A percentile compares a stretch with the other conserved stretches of the same genome.
These are phyloP conservation scores for Raphanus hybrid DNA, from an alignment of 441 rosid species.

Conservation along the genomic window DNA sequence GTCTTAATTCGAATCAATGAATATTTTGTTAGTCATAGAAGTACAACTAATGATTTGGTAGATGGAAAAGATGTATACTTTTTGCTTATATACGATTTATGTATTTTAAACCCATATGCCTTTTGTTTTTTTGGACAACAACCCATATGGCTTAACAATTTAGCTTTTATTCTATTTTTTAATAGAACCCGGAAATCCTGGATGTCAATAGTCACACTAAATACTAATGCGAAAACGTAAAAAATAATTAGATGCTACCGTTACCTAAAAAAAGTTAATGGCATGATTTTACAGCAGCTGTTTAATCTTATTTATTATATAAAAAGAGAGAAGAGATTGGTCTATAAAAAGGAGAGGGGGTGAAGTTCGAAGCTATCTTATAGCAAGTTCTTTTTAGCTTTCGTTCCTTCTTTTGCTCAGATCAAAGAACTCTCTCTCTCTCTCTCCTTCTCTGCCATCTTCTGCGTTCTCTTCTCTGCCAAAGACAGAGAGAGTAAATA, in stretches of 20 bases:
- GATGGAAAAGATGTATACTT: not conserved
- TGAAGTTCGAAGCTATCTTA: conserved; percentile 43
- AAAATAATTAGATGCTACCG: conserved; percentile 36
- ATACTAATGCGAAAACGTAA: conserved; percentile 37
- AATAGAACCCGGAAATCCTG: conserved; percentile 36
- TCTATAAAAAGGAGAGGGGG: conserved; percentile 52
- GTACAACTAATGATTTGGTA: conserved; percentile 1
- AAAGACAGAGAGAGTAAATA: conserved; percentile 1
- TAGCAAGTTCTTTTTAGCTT: conserved; percentile 33
- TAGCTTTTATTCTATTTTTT: not conserved
- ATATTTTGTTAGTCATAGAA: not conserved
- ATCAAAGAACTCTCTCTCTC: conserved; percentile 49
- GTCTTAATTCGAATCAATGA: not conserved
- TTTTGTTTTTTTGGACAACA: too few species aligned
- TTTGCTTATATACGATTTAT: conserved; percentile 3
- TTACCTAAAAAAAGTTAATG: conserved; percentile 39
- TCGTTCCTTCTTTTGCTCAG: conserved; percentile 51
- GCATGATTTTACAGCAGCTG: conserved; percentile 33
- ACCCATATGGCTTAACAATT: not conserved
- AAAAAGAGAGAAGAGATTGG: conserved; percentile 13
- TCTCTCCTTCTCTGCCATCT: conserved; percentile 37
- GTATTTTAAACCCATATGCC: not conserved
- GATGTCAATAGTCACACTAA: conserved; percentile 33
- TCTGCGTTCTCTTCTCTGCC: conserved; percentile 27
- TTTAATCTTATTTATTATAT: not conserved